Conservation (phyloP, 768 basidiomycete genomes). For the Rhodocollybia butyracea region DNA sequence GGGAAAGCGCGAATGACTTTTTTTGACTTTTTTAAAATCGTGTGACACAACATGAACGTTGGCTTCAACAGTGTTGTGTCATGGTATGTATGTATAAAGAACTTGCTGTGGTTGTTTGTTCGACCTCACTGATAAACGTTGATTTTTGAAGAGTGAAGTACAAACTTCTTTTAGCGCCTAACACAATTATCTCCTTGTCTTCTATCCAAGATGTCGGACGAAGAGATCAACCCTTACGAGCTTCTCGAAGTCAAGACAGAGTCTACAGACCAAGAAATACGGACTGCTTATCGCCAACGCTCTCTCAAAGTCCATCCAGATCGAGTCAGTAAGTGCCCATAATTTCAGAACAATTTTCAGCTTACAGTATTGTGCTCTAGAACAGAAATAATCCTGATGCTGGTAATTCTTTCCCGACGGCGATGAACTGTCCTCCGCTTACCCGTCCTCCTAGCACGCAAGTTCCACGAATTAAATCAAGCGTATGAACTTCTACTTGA, state of each 20-base stretch:
- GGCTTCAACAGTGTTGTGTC: too few species aligned
- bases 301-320: constrained; percentile 89
- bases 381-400: constrained; percentile 81
- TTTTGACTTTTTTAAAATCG: too few species aligned
- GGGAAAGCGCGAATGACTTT: too few species aligned
- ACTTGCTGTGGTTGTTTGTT: too few species aligned
- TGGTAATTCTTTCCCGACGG: too few species aligned
- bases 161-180: not conserved
- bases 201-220: constrained; percentile 30
- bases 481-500: constrained; percentile 82
- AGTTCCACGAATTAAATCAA: constrained; percentile 82
- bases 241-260: constrained; percentile 59
- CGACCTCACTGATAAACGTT: too few species aligned
- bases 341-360: constrained; percentile 12
- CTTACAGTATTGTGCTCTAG: constrained; percentile 35
- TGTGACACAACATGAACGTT: too few species aligned
- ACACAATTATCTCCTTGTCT: not conserved
- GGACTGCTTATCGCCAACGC: constrained; percentile 72
- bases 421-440: too few species aligned
- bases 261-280: constrained; percentile 74
- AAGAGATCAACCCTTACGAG: constrained; percentile 73
- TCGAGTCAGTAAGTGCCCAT: constrained; percentile 47
- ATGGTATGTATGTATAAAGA: too few species aligned
- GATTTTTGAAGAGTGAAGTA: too few species aligned
- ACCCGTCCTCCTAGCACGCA: too few species aligned